Evolutionary conservation across 768 basidiomycete genomes (phyloP).

Genomic region (Kockovaella imperatae): DNA sequence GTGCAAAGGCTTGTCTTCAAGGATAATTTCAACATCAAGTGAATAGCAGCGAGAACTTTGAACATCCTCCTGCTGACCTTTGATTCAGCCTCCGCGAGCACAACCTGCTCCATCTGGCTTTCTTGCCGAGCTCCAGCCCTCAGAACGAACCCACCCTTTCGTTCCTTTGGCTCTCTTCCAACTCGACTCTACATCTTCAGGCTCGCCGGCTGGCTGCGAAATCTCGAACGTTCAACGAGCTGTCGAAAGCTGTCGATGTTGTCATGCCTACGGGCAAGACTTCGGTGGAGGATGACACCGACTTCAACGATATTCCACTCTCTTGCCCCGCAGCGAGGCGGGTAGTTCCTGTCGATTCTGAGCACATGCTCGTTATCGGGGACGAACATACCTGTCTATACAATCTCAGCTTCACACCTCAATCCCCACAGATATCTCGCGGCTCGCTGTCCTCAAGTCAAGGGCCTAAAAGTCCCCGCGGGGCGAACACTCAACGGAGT

Average conservation of each 20-base stretch:
- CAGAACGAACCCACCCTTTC: conserved; percentile 22
- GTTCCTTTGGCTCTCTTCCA: conserved; percentile 33
- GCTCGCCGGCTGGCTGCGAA: conserved; percentile 16
- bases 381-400: conserved; percentile 39
- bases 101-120: conserved; percentile 37
- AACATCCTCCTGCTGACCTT: background rate
- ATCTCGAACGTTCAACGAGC: conserved; percentile 27
- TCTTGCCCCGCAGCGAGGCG: conserved; percentile 37
- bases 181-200: conserved; percentile 26
- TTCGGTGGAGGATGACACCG: conserved; percentile 11
- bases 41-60: conserved; percentile 1
- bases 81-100: conserved; percentile 40
- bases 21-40: conserved; percentile 36
- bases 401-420: conserved; percentile 5
- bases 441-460: conserved; percentile 12
- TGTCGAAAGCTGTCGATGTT: conserved; percentile 24
- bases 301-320: conserved; percentile 30
- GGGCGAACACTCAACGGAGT: conserved; percentile 17
- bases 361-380: conserved; percentile 30
- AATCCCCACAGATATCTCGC: conserved; percentile 11
- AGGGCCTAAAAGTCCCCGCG: conserved; percentile 19
- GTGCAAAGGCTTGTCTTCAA: conserved; percentile 12
- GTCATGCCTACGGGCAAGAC: conserved; percentile 11
- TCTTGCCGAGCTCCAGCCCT: conserved; percentile 16
- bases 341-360: conserved; percentile 27